Conservation (phyloP, 768 basidiomycete genomes). For the Dentipellis sp. region DNA sequence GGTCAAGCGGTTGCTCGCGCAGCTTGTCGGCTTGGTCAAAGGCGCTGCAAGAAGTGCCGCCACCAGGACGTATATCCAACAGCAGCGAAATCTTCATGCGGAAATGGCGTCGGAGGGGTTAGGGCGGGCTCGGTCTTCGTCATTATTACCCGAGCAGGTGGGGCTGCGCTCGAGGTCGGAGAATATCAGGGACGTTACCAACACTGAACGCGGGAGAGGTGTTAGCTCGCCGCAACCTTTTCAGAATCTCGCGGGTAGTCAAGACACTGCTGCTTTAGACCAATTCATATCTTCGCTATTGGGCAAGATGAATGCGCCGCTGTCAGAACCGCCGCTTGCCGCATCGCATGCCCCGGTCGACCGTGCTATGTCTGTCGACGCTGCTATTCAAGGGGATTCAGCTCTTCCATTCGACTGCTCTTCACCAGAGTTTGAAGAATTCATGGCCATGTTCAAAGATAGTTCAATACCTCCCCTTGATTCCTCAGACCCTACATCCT, state of each 20-base stretch:
- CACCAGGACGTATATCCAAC: conserved; percentile 35
- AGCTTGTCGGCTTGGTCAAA: conserved; percentile 54
- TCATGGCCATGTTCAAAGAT: conserved; percentile 37
- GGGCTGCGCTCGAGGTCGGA: neutral
- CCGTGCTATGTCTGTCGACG: too few relatives aligned
- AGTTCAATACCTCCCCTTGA: conserved; percentile 24
- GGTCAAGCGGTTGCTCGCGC: conserved; percentile 48
- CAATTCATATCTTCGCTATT: conserved; percentile 32
- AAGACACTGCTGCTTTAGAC: conserved; percentile 26
- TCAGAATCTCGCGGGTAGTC: conserved; percentile 1
- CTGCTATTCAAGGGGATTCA: neutral
- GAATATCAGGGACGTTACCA: conserved; percentile 1
- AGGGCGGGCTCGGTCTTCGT: neutral
- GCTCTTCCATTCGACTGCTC: neutral
- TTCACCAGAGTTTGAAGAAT: conserved; percentile 1
- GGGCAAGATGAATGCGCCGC: conserved; percentile 15
- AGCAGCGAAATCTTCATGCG: conserved; percentile 12
- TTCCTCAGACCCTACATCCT: neutral
- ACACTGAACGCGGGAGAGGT: neutral
- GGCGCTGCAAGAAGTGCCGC: conserved; percentile 54
- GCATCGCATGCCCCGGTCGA: too few relatives aligned
- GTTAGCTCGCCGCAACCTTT: neutral
- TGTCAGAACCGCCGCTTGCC: too few relatives aligned
- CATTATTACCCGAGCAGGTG: neutral
- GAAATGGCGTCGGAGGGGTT: too few relatives aligned